phyloP scores from a whole-genome alignment of 768 basidiomycete species.

The Scleroderma citrinum region DNA sequence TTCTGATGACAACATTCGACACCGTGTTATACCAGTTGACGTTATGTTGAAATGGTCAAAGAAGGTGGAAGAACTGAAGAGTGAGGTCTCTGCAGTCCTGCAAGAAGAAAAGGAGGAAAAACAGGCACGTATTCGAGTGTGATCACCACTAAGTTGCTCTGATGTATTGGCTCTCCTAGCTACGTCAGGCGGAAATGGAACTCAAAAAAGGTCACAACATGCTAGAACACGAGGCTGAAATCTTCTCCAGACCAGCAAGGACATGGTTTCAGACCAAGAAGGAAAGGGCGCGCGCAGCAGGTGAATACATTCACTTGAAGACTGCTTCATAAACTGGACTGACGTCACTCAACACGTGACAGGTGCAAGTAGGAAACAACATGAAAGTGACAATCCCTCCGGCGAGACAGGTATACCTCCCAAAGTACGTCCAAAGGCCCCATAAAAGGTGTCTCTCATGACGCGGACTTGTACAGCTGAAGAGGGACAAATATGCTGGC shows the following conservation, averaged over 20 bases:
- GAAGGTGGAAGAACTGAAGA: conserved; percentile 63
- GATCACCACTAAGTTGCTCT: conserved; percentile 4
- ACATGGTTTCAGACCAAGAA: conserved; percentile 97
- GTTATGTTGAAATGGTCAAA: conserved; percentile 63
- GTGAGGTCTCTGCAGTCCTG: conserved; percentile 73
- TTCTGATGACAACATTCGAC: conserved; percentile 75
- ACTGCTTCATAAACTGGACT: conserved; percentile 5
- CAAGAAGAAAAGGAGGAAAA: conserved; percentile 96
- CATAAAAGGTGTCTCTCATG: neutral
- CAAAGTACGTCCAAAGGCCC: conserved; percentile 32
- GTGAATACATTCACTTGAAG: conserved; percentile 34
- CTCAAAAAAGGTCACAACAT: conserved; percentile 92
- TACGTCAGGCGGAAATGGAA: conserved; percentile 94
- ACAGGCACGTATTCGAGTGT: conserved; percentile 44
- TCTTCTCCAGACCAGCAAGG: conserved; percentile 86
- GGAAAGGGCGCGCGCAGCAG: conserved; percentile 77
- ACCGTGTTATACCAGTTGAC: conserved; percentile 81
- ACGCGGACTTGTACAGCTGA: conserved; percentile 41
- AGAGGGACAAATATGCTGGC: conserved; percentile 73
- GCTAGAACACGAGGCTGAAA: conserved; percentile 89
- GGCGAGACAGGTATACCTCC: conserved; percentile 32
- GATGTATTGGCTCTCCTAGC: conserved; percentile 34
- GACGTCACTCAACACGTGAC: neutral
- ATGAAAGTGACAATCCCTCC: conserved; percentile 50
- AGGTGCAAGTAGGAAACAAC: conserved; percentile 75